Conservation (phyloP, 2,329 filamentous ascomycete genomes). For the Xylariaceae sp. region DNA sequence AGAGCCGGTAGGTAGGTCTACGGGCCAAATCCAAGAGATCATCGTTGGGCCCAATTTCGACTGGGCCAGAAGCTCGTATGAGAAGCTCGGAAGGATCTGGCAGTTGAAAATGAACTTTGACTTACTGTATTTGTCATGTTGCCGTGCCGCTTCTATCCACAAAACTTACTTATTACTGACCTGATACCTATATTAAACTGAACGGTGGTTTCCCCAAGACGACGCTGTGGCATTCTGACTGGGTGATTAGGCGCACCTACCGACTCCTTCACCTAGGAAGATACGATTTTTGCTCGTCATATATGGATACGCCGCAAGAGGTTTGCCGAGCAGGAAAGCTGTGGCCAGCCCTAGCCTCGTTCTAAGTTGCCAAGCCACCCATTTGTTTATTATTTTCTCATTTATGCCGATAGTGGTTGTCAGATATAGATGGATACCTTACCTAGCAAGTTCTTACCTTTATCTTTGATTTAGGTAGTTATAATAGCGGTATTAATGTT, state of each 20-base stretch:
- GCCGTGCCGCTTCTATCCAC: conserved; percentile 16
- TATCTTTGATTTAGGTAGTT: conserved; percentile 12
- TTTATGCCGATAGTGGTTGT: conserved; percentile 22
- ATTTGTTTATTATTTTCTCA: conserved; percentile 15
- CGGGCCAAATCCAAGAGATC: conserved; percentile 20
- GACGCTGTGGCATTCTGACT: conserved; percentile 14
- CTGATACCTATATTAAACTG: conserved; percentile 14
- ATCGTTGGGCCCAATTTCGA: conserved; percentile 16
- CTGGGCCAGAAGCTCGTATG: conserved; percentile 17
- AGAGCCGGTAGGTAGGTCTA: conserved; percentile 9
- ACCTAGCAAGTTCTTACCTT: conserved; percentile 9
- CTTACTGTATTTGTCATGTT: conserved; percentile 24
- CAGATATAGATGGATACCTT: too few relatives aligned
- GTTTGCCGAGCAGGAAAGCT: conserved; percentile 19
- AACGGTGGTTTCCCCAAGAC: conserved; percentile 16
- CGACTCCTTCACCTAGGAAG: conserved; percentile 11
- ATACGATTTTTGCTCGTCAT: conserved; percentile 13
- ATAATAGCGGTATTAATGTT: conserved; percentile 15
- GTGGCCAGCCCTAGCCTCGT: conserved; percentile 22
- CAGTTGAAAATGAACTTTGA: conserved; percentile 8
- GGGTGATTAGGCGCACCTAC: conserved; percentile 18
- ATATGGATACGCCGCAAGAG: conserved; percentile 22
- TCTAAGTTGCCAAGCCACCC: conserved; percentile 12
- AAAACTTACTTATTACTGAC: conserved; percentile 10
- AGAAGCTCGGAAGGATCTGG: conserved; percentile 20